Conservation (phyloP, 176 grass and related monocot species). For the Carex kokanica region DNA sequence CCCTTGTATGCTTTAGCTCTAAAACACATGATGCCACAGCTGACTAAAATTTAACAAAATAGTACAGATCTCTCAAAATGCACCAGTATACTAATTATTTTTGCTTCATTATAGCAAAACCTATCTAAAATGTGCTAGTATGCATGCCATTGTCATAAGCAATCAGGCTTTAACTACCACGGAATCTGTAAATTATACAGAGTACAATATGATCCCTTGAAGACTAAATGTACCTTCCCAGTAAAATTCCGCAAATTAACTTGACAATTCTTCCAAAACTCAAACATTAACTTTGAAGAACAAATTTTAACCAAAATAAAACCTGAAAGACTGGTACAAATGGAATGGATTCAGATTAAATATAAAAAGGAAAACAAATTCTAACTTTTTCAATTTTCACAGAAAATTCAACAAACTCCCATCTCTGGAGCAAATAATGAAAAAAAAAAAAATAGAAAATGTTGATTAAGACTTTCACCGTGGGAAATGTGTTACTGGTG, state of each 20-base stretch:
- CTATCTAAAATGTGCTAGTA: background rate
- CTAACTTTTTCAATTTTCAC: background rate
- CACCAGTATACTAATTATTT: background rate
- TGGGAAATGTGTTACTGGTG: constrained; percentile 42
- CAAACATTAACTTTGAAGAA: background rate
- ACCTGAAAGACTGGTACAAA: background rate
- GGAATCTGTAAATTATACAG: background rate
- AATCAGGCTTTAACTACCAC: background rate
- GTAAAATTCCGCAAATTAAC: background rate
- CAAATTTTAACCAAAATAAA: background rate
- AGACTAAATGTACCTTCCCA: background rate
- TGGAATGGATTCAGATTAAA: no score
- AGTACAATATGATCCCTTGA: background rate
- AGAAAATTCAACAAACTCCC: background rate
- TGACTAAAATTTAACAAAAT: background rate
- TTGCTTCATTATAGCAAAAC: background rate
- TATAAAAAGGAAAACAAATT: background rate
- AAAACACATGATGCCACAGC: background rate
- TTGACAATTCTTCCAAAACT: background rate
- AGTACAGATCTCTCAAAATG: background rate
- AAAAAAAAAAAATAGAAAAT: background rate
- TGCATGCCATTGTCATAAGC: background rate
- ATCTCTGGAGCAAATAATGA: background rate
- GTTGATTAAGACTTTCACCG: constrained; percentile 15
- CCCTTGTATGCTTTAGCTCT: background rate